Percentiles rank a stretch among this genome's conserved stretches.
These are phyloP conservation scores for Malus hybrid DNA, from an alignment of 331 rosid genomes.

Conservation along the genomic window DNA sequence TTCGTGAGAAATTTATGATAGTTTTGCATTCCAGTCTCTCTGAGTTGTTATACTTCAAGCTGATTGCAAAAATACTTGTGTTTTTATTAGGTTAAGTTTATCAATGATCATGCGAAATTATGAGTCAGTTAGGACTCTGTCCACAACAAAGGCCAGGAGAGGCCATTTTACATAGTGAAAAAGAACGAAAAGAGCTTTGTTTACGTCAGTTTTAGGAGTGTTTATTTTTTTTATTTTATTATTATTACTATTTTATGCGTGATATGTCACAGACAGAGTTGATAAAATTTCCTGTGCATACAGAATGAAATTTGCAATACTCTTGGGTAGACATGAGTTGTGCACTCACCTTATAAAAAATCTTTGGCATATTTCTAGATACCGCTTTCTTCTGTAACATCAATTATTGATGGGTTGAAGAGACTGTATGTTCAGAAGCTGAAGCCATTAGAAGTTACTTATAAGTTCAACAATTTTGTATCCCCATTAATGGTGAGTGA, in stretches of 20 bases:
- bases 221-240: no score
- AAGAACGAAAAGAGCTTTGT: neutral
- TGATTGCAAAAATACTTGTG: neutral
- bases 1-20: neutral
- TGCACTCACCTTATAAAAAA: neutral
- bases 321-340: neutral
- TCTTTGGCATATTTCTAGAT: slow-evolving; percentile 33
- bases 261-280: neutral
- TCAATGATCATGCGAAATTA: neutral
- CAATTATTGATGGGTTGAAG: slow-evolving; percentile 81
- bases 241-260: no score
- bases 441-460: slow-evolving; percentile 86
- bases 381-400: slow-evolving; percentile 70
- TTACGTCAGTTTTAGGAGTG: neutral
- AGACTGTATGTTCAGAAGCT: slow-evolving; percentile 74
- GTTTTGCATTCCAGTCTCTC: no score
- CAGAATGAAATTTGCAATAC: neutral
- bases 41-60: neutral
- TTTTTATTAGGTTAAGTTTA: neutral
- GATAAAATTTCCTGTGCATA: neutral
- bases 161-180: neutral
- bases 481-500: slow-evolving; percentile 72
- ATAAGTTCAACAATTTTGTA: slow-evolving; percentile 69
- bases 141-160: neutral
- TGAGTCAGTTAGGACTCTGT: neutral